These are phyloP conservation scores for Podaxis pistillaris DNA, from an alignment of 768 basidiomycete genomes.

Conservation along the genomic window DNA sequence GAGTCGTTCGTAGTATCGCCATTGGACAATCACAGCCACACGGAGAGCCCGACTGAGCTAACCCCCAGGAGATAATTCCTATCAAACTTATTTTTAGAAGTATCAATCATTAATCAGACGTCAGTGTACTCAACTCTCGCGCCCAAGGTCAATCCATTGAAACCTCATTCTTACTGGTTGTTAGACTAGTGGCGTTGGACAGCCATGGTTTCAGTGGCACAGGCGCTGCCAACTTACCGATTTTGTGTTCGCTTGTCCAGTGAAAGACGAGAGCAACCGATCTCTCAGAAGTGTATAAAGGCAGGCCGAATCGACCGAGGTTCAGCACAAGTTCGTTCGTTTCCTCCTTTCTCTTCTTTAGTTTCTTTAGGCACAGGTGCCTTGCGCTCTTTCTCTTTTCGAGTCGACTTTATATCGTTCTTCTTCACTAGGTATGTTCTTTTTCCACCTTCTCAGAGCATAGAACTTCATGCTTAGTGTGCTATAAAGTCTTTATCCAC, in stretches of 20 bases:
- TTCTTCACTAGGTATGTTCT: neutral
- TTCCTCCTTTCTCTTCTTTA: neutral
- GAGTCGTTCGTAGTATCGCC: no score
- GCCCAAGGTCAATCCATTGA: constrained; percentile 7
- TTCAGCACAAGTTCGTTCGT: neutral
- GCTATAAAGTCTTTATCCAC: neutral
- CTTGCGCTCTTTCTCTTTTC: constrained; percentile 12
- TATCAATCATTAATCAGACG: neutral
- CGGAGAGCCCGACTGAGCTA: neutral
- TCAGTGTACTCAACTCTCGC: neutral
- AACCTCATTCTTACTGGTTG: neutral
- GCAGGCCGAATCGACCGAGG: neutral
- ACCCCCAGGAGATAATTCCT: neutral
- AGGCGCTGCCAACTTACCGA: neutral
- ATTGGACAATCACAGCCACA: neutral
- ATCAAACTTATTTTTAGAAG: neutral
- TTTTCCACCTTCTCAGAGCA: neutral
- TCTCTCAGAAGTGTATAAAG: neutral
- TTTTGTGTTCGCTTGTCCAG: neutral
- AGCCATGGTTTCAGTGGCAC: neutral
- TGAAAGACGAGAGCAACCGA: neutral
- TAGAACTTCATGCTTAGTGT: neutral
- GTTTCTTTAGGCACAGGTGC: constrained; percentile 13
- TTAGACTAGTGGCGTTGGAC: neutral
- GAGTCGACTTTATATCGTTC: constrained; percentile 9